Evolutionary conservation across 768 basidiomycete species (phyloP), one percentile per base, ranked within the genome.

Genomic region (Termitomyces sp.): DNA sequence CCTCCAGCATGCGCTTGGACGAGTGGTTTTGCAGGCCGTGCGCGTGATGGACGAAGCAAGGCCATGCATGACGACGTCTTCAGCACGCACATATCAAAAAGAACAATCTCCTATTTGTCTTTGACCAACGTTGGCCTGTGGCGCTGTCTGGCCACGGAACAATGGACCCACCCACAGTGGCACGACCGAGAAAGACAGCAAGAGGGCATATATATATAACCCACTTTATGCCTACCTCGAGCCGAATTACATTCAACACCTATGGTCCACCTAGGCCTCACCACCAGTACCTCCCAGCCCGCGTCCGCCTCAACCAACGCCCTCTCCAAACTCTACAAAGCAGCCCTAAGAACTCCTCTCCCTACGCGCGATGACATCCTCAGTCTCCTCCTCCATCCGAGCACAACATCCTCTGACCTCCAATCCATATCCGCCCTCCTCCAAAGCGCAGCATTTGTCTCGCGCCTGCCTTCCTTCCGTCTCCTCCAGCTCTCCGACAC

Each of bases 361-460:
- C 54, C 55, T 1, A 47, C 49, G 4, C 59, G 45, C 17, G 55
- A 57, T 40, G 59, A 57, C 38, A 50, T 60, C 50, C 51, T 57
- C 30, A 51, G 56, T 17, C 52, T 60, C 42, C 43, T 56, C n/a
- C 40, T 53, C 0, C 50, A 50, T 3, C 47, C 59, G 19, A 45
- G 4, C 42, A 60, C 53, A 5, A 43, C 55, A 7, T 19, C 52
- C 2, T 28, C 38, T 30, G 61, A 62, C 26, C 57, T 59, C 0
- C 51, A 41, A 3, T 28, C 54, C 9, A 52, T 59, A 30, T 35
- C 33, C 28, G 30, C 47, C 1, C 30, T 62, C 23, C 41, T 62
- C 40, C 35, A 50, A 0, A 55, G 55, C 5, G 61, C 58, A 11
- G 23, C 44, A 2, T 35, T 40, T 12, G 50, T 59, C 42, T 31